Base-by-base conservation (phyloP, 441 rosid species). In the Biscutella laevigata region DNA sequence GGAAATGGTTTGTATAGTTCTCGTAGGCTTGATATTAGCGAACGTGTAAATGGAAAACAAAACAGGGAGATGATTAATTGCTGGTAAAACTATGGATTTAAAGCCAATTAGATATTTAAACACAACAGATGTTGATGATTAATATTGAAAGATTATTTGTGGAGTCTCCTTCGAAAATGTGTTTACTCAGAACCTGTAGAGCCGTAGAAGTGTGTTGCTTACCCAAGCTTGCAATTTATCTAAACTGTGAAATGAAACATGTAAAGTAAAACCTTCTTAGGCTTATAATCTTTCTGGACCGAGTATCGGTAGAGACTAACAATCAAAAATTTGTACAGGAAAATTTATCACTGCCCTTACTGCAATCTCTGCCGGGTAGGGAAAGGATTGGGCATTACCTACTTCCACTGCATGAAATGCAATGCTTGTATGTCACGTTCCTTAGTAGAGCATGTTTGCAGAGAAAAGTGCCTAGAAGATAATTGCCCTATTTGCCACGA, bases 321-420 rank as follows among this genome's bases (percentile, higher is more conserved):
- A 42, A 11, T 46, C 8, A 6, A 46, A 30, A 10, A 11, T 40
- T 67, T 3, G 41, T 36, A 51, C 90, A 91, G 96, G 86, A 77
- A 85, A 75, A 85, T 91, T 59, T 91, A 91, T 74, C 96, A 91
- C 54, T 91, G 98, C 47, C 96, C 98, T 15, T 91, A 75, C 53
- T 91, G 98, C 66, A 91, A 91, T 60, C 78, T 91, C 35, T 91
- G 96, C 60, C 82, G 96, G 8, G 59, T 88, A 8, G 98, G 98
- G 64, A 83, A 79, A 75, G 98, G 98, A 54, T 73, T 88, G 62
- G 95, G 96, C 22, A 61, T 82, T 47, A 84, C 85, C 64, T 85
- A 77, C 78, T 88, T 88, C 56, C 98, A 91, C 45, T 91, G 98
- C 77, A 88, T 91, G 98, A 83, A 69, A 30, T 88, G 98, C 86